phyloP scores from a whole-genome alignment of 2,329 filamentous ascomycete species.

The Orbilia oligospora region DNA sequence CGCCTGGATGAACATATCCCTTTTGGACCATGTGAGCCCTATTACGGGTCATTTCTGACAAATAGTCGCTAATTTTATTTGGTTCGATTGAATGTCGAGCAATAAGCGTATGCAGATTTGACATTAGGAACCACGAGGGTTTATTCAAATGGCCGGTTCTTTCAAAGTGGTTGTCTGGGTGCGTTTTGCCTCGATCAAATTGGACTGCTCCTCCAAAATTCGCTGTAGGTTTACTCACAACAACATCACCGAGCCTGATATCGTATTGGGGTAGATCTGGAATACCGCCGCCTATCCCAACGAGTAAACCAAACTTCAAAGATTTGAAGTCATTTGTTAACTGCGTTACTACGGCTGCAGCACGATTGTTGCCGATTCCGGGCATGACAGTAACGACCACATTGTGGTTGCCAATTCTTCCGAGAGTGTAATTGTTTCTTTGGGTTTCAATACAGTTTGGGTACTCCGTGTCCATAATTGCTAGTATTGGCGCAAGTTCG shows the following conservation, averaged over 20 bases:
- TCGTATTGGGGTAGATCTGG: slow-evolving; percentile 56
- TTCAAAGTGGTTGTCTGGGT: slow-evolving; percentile 19
- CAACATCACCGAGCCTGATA: slow-evolving; percentile 63
- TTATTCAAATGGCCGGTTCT: slow-evolving; percentile 44
- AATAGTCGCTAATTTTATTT: slow-evolving; percentile 11
- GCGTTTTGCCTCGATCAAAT: slow-evolving; percentile 40
- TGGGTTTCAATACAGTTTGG: neutral
- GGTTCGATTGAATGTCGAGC: slow-evolving; percentile 11
- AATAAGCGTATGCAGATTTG: slow-evolving; percentile 28
- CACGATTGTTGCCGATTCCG: slow-evolving; percentile 32
- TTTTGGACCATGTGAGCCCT: slow-evolving; percentile 9
- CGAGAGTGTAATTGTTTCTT: slow-evolving; percentile 36
- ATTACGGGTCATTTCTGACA: slow-evolving; percentile 27
- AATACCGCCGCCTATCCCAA: slow-evolving; percentile 65
- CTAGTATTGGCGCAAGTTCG: slow-evolving; percentile 30
- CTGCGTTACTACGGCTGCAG: slow-evolving; percentile 28
- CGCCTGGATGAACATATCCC: slow-evolving; percentile 31
- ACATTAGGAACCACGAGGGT: slow-evolving; percentile 26
- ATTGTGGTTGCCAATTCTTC: slow-evolving; percentile 38
- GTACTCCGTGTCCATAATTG: slow-evolving; percentile 28
- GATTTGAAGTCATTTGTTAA: slow-evolving; percentile 37
- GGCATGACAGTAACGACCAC: slow-evolving; percentile 36
- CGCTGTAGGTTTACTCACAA: slow-evolving; percentile 46
- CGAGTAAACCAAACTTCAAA: slow-evolving; percentile 61
- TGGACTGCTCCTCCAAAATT: slow-evolving; percentile 34